Evolutionary conservation across 2,329 filamentous ascomycete genomes (phyloP).

Genomic region (Phaeosphaeriaceae sp.): DNA sequence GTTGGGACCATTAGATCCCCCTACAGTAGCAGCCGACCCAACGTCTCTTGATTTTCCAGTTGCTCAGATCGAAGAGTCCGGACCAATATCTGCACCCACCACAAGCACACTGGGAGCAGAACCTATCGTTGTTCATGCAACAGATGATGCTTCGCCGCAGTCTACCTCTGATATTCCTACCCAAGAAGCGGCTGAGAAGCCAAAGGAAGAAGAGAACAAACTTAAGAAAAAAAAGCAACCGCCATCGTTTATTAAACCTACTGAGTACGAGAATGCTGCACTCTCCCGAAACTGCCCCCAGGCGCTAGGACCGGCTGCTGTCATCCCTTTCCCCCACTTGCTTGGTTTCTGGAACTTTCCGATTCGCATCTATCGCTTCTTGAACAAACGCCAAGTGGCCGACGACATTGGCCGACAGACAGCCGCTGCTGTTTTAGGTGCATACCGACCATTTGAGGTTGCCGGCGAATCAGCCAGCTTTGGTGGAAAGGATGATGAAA

Average conservation of each 20-base stretch:
- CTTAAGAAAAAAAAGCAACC: conserved; percentile 64
- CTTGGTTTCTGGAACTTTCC: conserved; percentile 93
- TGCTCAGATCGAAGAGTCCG: conserved; percentile 11
- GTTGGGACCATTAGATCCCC: conserved; percentile 80
- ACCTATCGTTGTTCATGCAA: conserved; percentile 9
- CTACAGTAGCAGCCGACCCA: conserved; percentile 41
- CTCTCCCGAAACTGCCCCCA: conserved; percentile 71
- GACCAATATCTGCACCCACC: background rate
- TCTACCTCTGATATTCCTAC: conserved; percentile 32
- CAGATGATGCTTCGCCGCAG: conserved; percentile 47
- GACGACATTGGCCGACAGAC: conserved; percentile 88
- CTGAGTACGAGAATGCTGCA: conserved; percentile 71
- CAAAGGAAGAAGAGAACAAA: conserved; percentile 52
- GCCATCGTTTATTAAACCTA: conserved; percentile 73
- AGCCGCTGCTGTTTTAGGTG: conserved; percentile 78
- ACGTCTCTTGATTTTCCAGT: conserved; percentile 22
- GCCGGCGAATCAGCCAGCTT: conserved; percentile 34
- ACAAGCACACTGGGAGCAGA: conserved; percentile 5
- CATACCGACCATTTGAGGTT: conserved; percentile 54
- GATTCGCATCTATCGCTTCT: conserved; percentile 82
- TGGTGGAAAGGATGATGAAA: conserved; percentile 37
- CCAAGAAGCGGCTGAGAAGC: conserved; percentile 34
- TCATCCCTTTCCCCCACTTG: conserved; percentile 83
- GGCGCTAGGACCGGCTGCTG: conserved; percentile 73
- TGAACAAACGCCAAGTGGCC: conserved; percentile 83